These are phyloP conservation scores for Lentinula boryana DNA, from an alignment of 768 basidiomycete genomes.

Conservation along the genomic window DNA sequence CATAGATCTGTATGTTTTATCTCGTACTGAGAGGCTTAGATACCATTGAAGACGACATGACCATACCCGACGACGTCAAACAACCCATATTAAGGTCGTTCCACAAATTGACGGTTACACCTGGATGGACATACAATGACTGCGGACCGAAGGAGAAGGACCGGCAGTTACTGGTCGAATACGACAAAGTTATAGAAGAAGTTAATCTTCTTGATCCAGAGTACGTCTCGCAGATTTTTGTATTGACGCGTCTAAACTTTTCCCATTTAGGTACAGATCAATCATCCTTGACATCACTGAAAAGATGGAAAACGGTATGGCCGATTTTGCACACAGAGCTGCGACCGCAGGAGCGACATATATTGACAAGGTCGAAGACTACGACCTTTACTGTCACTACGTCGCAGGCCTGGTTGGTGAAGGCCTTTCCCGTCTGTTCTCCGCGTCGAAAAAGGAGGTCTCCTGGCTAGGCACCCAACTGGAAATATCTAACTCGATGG, in stretches of 20 bases:
- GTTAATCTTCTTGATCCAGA: constrained; percentile 58
- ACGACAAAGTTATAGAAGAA: constrained; percentile 76
- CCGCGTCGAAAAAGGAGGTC: constrained; percentile 79
- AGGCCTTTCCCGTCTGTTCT: constrained; percentile 84
- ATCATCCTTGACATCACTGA: constrained; percentile 78
- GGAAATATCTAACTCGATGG: constrained; percentile 89
- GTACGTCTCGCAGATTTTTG: constrained; percentile 30
- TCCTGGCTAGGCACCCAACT: constrained; percentile 72
- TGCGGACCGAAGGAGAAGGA: constrained; percentile 88
- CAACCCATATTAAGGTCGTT: constrained; percentile 81
- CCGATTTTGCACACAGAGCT: constrained; percentile 85
- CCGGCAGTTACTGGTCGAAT: constrained; percentile 77
- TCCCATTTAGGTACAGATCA: constrained; percentile 49
- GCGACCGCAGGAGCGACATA: constrained; percentile 64
- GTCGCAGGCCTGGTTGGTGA: constrained; percentile 98
- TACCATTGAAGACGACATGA: constrained; percentile 99
- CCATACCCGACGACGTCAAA: constrained; percentile 80
- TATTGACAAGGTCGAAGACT: constrained; percentile 74
- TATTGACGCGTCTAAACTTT: constrained; percentile 3
- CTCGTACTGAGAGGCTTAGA: constrained; percentile 92
- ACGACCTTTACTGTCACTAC: constrained; percentile 97
- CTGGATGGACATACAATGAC: constrained; percentile 84
- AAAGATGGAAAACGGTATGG: constrained; percentile 96
- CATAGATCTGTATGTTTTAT: constrained; percentile 90
- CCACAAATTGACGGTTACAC: constrained; percentile 69